These are phyloP conservation scores for Epichloe baconii DNA, from an alignment of 2,329 filamentous ascomycete genomes.

Conservation along the genomic window DNA sequence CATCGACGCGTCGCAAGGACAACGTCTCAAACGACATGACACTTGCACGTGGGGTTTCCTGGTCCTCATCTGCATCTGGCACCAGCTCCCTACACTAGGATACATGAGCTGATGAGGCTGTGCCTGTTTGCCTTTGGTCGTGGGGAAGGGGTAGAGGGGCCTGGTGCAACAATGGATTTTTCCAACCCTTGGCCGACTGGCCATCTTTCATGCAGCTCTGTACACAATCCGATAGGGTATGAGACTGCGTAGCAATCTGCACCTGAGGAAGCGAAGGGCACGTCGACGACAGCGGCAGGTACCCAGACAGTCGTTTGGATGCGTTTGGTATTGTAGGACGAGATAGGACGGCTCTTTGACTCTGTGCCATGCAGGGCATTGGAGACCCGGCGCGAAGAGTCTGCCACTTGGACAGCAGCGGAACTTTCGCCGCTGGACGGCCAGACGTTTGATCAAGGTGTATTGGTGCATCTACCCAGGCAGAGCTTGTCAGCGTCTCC, in stretches of 20 bases:
- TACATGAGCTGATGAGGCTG: background rate
- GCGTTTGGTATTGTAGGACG: slow-evolving; percentile 2
- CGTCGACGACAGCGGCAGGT: slow-evolving; percentile 4
- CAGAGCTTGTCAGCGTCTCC: background rate
- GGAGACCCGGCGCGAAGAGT: slow-evolving; percentile 1
- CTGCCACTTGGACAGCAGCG: background rate
- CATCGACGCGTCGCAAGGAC: background rate
- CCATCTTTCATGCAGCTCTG: background rate
- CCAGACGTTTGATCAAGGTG: background rate
- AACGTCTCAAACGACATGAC: background rate
- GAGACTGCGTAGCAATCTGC: background rate
- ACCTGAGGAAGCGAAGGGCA: slow-evolving; percentile 3
- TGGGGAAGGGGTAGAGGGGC: background rate
- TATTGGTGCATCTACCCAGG: background rate
- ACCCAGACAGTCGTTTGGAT: slow-evolving; percentile 4
- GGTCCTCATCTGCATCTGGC: background rate
- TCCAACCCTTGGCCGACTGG: background rate
- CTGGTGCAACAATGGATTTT: background rate
- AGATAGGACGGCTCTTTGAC: slow-evolving; percentile 3
- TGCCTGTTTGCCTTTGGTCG: background rate
- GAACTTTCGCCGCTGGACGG: background rate
- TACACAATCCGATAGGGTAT: slow-evolving; percentile 2
- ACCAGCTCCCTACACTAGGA: background rate
- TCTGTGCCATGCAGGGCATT: slow-evolving; percentile 3
- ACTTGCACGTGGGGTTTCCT: background rate